Percentiles rank a stretch among this genome's conserved stretches.
These are phyloP conservation scores for Penicilliopsis zonata DNA, from an alignment of 495 filamentous ascomycete species.

Conservation along the genomic window DNA sequence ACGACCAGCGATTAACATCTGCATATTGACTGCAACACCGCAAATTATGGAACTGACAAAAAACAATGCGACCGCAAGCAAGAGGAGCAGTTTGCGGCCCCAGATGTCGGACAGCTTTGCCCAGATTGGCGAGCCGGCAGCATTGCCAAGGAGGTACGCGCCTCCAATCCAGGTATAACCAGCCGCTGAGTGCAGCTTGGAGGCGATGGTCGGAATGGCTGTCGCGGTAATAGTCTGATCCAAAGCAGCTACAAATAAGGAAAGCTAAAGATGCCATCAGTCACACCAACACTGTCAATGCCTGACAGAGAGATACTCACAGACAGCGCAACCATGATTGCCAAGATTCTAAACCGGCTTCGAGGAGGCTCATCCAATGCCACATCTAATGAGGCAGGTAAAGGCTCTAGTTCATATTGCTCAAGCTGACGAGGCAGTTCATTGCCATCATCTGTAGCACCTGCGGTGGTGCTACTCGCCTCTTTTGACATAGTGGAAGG, in stretches of 20 bases:
- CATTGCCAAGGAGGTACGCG: constrained; percentile 47
- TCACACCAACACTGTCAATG: background rate
- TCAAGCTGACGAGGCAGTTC: too few relatives aligned
- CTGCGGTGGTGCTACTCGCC: too few relatives aligned
- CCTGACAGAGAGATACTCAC: constrained; percentile 8
- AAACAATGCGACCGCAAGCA: constrained; percentile 33
- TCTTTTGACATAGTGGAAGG: too few relatives aligned
- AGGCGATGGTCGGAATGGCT: constrained; percentile 44
- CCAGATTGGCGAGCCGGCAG: constrained; percentile 43
- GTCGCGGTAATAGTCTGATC: constrained; percentile 53
- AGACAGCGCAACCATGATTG: constrained; percentile 16
- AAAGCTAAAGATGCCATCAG: constrained; percentile 16
- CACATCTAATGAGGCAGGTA: background rate
- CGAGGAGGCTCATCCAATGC: constrained; percentile 1
- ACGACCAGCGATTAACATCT: constrained; percentile 41
- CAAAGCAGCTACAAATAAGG: constrained; percentile 47
- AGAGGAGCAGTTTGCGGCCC: constrained; percentile 43
- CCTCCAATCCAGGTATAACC: constrained; percentile 59
- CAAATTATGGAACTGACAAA: constrained; percentile 34
- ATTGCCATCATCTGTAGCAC: too few relatives aligned
- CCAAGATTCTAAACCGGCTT: constrained; percentile 11
- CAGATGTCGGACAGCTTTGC: constrained; percentile 48
- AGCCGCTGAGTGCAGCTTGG: constrained; percentile 43
- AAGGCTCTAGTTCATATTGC: background rate
- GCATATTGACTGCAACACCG: constrained; percentile 35